Evolutionary conservation across 2,329 filamentous ascomycete genomes (phyloP).

Genomic region (Cytospora mali): DNA sequence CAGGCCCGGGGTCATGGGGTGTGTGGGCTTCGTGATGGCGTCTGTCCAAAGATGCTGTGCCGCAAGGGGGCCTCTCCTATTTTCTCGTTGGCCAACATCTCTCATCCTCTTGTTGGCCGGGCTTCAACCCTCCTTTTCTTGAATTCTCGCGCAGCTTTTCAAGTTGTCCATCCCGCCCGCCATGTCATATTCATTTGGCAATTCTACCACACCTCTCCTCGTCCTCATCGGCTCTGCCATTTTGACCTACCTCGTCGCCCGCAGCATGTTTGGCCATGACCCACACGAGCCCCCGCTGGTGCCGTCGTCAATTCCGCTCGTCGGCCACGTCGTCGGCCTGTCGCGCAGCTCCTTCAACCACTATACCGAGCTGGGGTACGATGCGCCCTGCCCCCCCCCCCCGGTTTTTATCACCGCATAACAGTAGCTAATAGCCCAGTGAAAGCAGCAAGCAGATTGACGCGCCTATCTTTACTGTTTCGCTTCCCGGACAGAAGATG

Average conservation of each 20-base stretch:
- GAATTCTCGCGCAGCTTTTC: too few relatives aligned
- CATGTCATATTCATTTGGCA: too few relatives aligned
- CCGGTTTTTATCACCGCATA: neutral
- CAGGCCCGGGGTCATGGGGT: too few relatives aligned
- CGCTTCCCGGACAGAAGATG: conserved; percentile 44
- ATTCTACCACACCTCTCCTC: conserved; percentile 5
- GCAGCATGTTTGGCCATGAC: conserved; percentile 33
- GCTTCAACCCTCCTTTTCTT: too few relatives aligned
- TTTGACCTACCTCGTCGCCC: conserved; percentile 5
- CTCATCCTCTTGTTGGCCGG: too few relatives aligned
- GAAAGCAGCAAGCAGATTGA: conserved; percentile 28
- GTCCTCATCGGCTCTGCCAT: conserved; percentile 15
- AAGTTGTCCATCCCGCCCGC: too few relatives aligned
- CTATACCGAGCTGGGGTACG: conserved; percentile 37
- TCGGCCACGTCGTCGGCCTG: conserved; percentile 39
- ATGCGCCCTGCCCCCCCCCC: too few relatives aligned
- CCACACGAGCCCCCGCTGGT: conserved; percentile 38
- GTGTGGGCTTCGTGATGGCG: too few relatives aligned
- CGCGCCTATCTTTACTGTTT: conserved; percentile 44
- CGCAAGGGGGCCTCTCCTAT: too few relatives aligned
- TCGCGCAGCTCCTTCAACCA: conserved; percentile 37
- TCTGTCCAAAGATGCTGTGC: too few relatives aligned
- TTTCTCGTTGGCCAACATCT: too few relatives aligned
- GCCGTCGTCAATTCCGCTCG: conserved; percentile 36
- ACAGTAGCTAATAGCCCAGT: too few relatives aligned